phyloP scores from a whole-genome alignment of 305 asterid genomes.

The Euphrasia arctica region DNA sequence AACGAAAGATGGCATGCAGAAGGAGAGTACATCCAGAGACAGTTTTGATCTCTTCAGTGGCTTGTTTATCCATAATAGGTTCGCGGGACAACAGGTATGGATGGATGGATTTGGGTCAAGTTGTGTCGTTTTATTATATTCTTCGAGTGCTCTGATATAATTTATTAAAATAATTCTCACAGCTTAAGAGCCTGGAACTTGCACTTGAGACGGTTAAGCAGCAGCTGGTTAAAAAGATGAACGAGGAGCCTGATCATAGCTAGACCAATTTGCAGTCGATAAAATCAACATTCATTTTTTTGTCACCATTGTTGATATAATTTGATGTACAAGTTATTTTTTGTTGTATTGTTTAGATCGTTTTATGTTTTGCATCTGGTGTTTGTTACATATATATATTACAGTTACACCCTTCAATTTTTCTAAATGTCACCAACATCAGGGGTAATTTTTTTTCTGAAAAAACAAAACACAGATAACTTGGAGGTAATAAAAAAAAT shows the following conservation, averaged over 20 bases:
- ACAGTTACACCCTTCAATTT: too few species aligned
- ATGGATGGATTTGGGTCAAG: background rate
- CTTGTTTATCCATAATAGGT: slow-evolving; percentile 68
- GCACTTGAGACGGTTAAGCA: slow-evolving; percentile 66
- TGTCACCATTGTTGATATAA: background rate
- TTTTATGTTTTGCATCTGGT: too few species aligned
- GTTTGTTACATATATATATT: too few species aligned
- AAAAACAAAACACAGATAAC: too few species aligned
- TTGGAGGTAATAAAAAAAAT: too few species aligned
- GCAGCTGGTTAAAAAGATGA: slow-evolving; percentile 44
- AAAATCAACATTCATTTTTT: background rate
- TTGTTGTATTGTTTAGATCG: background rate
- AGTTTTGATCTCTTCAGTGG: slow-evolving; percentile 86
- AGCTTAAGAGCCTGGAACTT: slow-evolving; percentile 60
- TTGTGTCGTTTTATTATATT: background rate
- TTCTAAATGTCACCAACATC: too few species aligned
- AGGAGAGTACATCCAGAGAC: slow-evolving; percentile 61
- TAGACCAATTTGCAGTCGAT: slow-evolving; percentile 7
- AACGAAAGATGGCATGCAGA: slow-evolving; percentile 46
- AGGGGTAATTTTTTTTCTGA: too few species aligned
- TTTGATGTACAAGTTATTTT: background rate
- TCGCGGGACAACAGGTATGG: slow-evolving; percentile 67
- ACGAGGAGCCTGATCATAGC: slow-evolving; percentile 31
- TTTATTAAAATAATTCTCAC: slow-evolving; percentile 33
- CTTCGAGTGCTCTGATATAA: slow-evolving; percentile 15